Evolutionary conservation across 2,329 filamentous ascomycete genomes (phyloP), one percentile per base, ranked within the genome.

Genomic region (Lachnellula subtilissima): DNA sequence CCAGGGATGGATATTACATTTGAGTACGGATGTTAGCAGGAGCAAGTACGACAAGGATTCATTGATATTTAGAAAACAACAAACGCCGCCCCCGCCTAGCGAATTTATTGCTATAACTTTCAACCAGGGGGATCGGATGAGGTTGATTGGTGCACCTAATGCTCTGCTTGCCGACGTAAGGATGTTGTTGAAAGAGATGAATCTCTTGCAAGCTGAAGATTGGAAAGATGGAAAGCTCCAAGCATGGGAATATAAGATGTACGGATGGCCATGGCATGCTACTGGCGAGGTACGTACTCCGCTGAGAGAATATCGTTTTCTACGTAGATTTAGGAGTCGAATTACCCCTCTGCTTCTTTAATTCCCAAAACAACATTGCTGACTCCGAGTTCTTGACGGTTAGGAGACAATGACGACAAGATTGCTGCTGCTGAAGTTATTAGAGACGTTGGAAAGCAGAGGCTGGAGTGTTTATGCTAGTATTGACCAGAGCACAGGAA

Each of bases 391-490:
- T 32, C 9, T 32, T 32, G 9, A 32, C 9, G 28, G 11, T 32
- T 32, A 32, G 28, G 28, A 71, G 50, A 73, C 71, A 3, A 71
- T 74, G 66, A 63, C 53, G n/a, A 68, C 66, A 11, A 65, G 72
- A 23, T 57, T 70, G 50, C 50, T 74, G 48, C 48, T 75, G 39
- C 59, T 75, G 57, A 67, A 56, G 40, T 58, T 74, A 57, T 54
- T 74, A 56, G 70, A 70, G 47, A 58, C 56, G 14, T 59, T 74
- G 25, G 73, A 74, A 56, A 60, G 60, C 4, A 64, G 71, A 50
- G 73, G 73, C 1, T 75, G 71, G 68, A 70, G 67, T 48, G 65
- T 74, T 14, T 74, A 74, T 63, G 70, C 71, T 1, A 72, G 71
- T 55, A 64, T 75, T 28, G 70, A 73, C 55, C 70, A 73, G 53